Percentiles rank a stretch among this genome's conserved stretches.
phyloP scores from a whole-genome alignment of 2,329 filamentous ascomycete species.

The Alternaria ethzedia region DNA sequence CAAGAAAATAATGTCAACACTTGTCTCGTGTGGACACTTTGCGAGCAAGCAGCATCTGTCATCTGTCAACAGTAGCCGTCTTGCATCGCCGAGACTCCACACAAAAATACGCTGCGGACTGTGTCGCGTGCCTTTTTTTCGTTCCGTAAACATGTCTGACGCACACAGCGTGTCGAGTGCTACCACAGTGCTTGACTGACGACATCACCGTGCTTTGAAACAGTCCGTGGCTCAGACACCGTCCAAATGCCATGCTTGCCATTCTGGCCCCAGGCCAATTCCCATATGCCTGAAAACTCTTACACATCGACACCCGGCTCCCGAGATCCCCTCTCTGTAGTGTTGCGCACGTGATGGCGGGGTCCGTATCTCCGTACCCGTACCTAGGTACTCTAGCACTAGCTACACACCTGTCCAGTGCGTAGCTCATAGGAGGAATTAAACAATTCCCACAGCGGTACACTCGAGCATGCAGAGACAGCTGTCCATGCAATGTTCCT shows the following conservation, averaged over 20 bases:
- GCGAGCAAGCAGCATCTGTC: not conserved
- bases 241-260: not conserved
- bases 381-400: not conserved
- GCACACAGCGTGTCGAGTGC: constrained; percentile 26
- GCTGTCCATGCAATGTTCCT: constrained; percentile 9
- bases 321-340: not conserved
- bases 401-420: not conserved
- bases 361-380: not conserved
- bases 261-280: not conserved
- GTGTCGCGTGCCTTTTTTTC: constrained; percentile 16
- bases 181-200: not conserved
- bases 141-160: constrained; percentile 30
- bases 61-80: not conserved
- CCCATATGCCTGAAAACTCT: not conserved
- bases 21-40: not conserved
- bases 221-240: constrained; percentile 7
- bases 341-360: constrained; percentile 6
- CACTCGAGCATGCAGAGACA: constrained; percentile 14
- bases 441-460: not conserved
- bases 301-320: not conserved
- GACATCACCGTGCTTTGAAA: constrained; percentile 20
- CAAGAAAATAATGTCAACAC: not conserved
- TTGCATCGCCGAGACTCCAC: not conserved
- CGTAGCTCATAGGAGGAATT: not conserved
- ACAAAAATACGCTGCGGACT: not conserved